Conservation (phyloP, 2,329 filamentous ascomycete genomes). For the Alternaria novae-zelandiae region DNA sequence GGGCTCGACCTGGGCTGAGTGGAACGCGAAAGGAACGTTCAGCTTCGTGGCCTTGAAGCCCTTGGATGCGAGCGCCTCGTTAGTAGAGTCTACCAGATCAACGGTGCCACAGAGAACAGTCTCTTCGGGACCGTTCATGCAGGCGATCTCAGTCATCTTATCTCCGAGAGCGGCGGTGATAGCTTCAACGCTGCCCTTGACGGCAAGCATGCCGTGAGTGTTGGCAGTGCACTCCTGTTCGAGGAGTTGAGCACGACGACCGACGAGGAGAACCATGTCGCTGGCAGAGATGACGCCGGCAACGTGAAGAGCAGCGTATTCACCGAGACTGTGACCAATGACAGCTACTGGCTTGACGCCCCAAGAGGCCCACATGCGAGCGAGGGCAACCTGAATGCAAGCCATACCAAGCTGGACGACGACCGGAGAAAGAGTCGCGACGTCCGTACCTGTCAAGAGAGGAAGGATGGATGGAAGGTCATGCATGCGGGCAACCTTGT, state of each 20-base stretch:
- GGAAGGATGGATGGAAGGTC: constrained; percentile 58
- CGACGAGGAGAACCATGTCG: constrained; percentile 76
- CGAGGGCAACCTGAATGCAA: constrained; percentile 60
- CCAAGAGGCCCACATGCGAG: constrained; percentile 61
- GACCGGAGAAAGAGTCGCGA: constrained; percentile 57
- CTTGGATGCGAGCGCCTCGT: constrained; percentile 55
- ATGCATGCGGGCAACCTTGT: constrained; percentile 55
- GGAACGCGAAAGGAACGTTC: constrained; percentile 72
- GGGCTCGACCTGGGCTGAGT: constrained; percentile 69
- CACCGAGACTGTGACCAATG: constrained; percentile 68
- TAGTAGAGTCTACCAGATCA: constrained; percentile 64
- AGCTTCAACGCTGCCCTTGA: constrained; percentile 59
- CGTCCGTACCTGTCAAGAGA: constrained; percentile 57
- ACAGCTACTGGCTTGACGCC: constrained; percentile 61
- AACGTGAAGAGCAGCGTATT: constrained; percentile 74
- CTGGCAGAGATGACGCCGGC: constrained; percentile 73
- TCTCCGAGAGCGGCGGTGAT: constrained; percentile 61
- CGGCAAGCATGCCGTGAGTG: constrained; percentile 71
- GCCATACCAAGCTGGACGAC: constrained; percentile 61
- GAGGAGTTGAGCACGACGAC: constrained; percentile 69
- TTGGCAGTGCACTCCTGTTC: constrained; percentile 68
- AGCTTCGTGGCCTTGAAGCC: constrained; percentile 68
- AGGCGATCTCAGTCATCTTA: constrained; percentile 65
- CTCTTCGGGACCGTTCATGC: constrained; percentile 76
- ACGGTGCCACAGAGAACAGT: constrained; percentile 74